Evolutionary conservation across 2,329 filamentous ascomycete genomes (phyloP).

Genomic region (Falciphora oryzae): DNA sequence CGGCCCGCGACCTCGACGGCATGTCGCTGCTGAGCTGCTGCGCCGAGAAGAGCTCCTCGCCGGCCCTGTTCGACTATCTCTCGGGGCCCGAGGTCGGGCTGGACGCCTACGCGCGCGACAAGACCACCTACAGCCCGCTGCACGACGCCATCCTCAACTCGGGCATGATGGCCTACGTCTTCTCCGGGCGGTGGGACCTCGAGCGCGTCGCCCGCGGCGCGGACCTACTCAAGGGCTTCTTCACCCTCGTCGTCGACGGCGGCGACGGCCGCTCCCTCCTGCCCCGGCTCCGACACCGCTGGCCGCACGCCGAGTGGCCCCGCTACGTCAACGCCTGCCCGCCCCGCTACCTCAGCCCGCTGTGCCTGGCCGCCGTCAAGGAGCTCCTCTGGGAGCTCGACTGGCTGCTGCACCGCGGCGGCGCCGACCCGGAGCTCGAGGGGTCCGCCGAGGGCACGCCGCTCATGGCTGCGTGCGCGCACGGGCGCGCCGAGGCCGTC

Average conservation of each 20-base stretch:
- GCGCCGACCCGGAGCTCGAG: constrained; percentile 13
- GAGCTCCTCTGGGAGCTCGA: background rate
- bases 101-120: constrained; percentile 13
- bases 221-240: background rate
- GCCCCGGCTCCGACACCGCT: constrained; percentile 6
- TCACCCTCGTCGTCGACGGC: constrained; percentile 8
- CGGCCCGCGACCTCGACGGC: constrained; percentile 7
- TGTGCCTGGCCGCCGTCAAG: constrained; percentile 11
- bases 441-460: constrained; percentile 15
- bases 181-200: background rate
- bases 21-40: constrained; percentile 10
- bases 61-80: constrained; percentile 14
- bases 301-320: constrained; percentile 6
- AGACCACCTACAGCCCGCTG: constrained; percentile 11
- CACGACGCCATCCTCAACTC: constrained; percentile 9
- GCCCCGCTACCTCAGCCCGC: constrained; percentile 7
- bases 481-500: constrained; percentile 9
- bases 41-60: constrained; percentile 11
- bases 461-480: constrained; percentile 15
- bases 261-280: background rate
- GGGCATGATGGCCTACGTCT: constrained; percentile 7
- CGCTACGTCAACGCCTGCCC: constrained; percentile 9
- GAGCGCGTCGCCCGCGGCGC: background rate
- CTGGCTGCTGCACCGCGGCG: constrained; percentile 10
- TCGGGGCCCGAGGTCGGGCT: constrained; percentile 9